Base-by-base conservation (phyloP, 768 basidiomycete species). In the Russula ochroleuca region DNA sequence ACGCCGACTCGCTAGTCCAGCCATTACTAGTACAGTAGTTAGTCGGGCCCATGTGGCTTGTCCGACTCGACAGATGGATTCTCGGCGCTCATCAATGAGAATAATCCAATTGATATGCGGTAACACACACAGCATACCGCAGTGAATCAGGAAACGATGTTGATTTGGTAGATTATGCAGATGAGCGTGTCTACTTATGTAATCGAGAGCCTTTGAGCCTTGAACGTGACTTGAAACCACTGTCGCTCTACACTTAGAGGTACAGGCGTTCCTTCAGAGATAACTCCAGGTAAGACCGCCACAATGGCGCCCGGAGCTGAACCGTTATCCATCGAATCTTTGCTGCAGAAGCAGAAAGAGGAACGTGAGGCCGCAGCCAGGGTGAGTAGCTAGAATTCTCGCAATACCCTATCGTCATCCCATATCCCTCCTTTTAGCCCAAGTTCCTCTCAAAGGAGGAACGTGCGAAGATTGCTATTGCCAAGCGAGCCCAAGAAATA, bases 361-460 rank as follows among this genome's bases (percentile, higher is more conserved):
- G 94, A 96, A 72, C 93, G 88, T 70, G 94, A 97, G 64, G 90
- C 89, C 1, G 90, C 93, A 54, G 78, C 94, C 55, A 97, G 93
- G 83, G 95, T 92, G 62, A 35, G 74, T 72, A n/a, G 41, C 43
- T 28, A 37, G 28, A 28, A 35, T 28, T 25, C 31, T 14, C 11
- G 4, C 8, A 3, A 17, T 11, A 17, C 17, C 31, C n/a, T 37
- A 33, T 45, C 11, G 25, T 50, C 67, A 31, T 66, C 66, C 61
- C 10, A 65, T 33, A n/a, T 6, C 51, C n/a, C 13, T 50, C 21
- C 23, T 56, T 35, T 48, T 65, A 98, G 94, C 96, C 96, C 40
- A 96, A 86, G 75, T 98, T 98, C 78, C 79, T 98, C 15, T 85
- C 91, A 2, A 98, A 92, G 75, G 92, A 94, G 68, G 91, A 97